Conservation (phyloP, 2,329 filamentous ascomycete species). For the Fusarium annulatum region DNA sequence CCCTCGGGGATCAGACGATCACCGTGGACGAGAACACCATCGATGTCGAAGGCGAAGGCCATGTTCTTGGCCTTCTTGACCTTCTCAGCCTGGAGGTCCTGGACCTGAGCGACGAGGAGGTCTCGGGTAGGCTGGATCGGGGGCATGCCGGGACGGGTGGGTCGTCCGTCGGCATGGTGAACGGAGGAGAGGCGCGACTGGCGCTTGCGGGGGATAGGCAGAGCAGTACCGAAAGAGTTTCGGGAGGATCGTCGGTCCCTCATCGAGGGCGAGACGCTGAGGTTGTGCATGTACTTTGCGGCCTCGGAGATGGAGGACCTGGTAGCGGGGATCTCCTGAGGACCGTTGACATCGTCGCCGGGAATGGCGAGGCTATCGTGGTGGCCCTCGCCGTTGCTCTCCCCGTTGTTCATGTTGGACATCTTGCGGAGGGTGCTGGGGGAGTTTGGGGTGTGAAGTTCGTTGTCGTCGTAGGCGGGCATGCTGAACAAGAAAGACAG, state of each 20-base stretch:
- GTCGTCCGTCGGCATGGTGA: constrained; percentile 57
- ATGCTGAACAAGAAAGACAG: constrained; percentile 54
- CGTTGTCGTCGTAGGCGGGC: constrained; percentile 69
- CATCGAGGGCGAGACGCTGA: constrained; percentile 75
- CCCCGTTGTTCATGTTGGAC: constrained; percentile 20
- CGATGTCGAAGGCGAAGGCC: constrained; percentile 85
- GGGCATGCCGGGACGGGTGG: constrained; percentile 66
- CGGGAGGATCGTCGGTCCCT: constrained; percentile 75
- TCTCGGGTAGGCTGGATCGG: constrained; percentile 71
- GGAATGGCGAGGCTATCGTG: constrained; percentile 44
- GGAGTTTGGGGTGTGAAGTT: constrained; percentile 51
- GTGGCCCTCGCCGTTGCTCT: constrained; percentile 28
- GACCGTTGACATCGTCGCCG: constrained; percentile 58
- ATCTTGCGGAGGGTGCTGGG: constrained; percentile 36
- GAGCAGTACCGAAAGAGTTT: constrained; percentile 79
- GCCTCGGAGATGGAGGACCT: constrained; percentile 76
- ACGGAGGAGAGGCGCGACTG: constrained; percentile 75
- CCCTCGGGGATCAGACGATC: constrained; percentile 83
- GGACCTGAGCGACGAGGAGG: constrained; percentile 76
- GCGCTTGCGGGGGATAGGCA: constrained; percentile 78
- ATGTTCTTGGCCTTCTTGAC: constrained; percentile 79
- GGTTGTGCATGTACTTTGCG: constrained; percentile 76
- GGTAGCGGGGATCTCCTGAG: constrained; percentile 77
- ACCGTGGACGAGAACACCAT: constrained; percentile 87
- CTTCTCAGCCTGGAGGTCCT: constrained; percentile 74